Base-by-base conservation (phyloP, 345 rosid species). In the Carallia brachiata region DNA sequence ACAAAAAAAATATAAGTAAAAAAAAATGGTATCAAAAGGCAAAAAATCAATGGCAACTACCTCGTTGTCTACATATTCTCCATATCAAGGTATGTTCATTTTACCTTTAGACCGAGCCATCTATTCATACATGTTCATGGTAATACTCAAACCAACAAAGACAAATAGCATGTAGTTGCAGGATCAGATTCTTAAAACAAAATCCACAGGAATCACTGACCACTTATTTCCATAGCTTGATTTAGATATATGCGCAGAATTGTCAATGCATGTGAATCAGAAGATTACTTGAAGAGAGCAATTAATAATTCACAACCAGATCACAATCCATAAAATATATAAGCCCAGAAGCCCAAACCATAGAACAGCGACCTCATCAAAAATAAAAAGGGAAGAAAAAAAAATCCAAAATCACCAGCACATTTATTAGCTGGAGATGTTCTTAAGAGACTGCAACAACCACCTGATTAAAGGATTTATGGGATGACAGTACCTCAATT, bases 401-500 rank as follows among this genome's bases (percentile, higher is more conserved):
- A 27, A 0, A 23, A 23, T 5, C 15, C 60, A 27, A 56, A 56
- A 56, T 44, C 16, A 9, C 50, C 12, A 15, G 50, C 16, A 12
- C 1, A 13, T 44, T 44, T 44, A 44, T 44, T 44, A 44, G 50
- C 50, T 10, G 23, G 2, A 31, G 13, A 60, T n/a, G 61, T 4
- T 54, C 23, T 27, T 54, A 36, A 44, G 23, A 47, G 6, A 27
- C 28, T 52, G 36, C 17, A 52, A 47, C 2, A 18, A 19, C 5
- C 9, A 61, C 30, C 62, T 40, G 40, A 10, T 28, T 7, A 34
- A 54, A 5, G 40, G 31, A 8, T 48, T 34, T 39, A 54, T 17
- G 57, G 78, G 44, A 60, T 54, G 67, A 70, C 68, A 68, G 40
- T 86, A 95, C 99, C 95, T 92, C 83, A 92, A 71, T 79, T 92